Evolutionary conservation across 2,329 filamentous ascomycete genomes (phyloP).

Genomic region (Hymenoscyphus infarciens): DNA sequence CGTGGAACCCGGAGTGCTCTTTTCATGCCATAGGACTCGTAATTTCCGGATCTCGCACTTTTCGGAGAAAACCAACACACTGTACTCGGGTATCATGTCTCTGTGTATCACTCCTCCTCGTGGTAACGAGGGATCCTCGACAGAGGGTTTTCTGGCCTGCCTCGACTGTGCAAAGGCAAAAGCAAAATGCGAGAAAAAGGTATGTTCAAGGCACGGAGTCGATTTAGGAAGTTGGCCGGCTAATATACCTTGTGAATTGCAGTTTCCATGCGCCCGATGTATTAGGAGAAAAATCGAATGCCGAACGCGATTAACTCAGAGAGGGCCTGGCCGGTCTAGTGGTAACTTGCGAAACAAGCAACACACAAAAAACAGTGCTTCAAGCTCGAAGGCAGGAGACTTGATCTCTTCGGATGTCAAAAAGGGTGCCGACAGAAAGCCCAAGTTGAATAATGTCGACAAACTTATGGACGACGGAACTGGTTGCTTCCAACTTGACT

Average conservation of each 20-base stretch:
- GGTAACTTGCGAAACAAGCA: background rate
- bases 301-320: background rate
- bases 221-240: background rate
- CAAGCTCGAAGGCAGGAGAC: background rate
- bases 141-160: background rate
- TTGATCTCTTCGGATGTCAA: background rate
- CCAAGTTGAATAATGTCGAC: background rate
- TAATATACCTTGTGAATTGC: background rate
- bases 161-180: constrained; percentile 1
- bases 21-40: constrained; percentile 1
- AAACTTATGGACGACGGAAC: background rate
- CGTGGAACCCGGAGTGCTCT: background rate
- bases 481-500: background rate
- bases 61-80: background rate
- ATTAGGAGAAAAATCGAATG: background rate
- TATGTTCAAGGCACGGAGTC: background rate
- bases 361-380: background rate
- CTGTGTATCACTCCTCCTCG: constrained; percentile 2
- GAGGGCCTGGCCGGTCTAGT: background rate
- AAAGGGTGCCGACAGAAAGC: background rate
- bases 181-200: background rate
- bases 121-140: background rate
- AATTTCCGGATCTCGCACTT: constrained; percentile 4
- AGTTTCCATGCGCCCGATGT: background rate
- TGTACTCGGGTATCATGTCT: constrained; percentile 1